Conservation (phyloP, 495 filamentous ascomycete genomes). For the Lepraria neglecta region DNA sequence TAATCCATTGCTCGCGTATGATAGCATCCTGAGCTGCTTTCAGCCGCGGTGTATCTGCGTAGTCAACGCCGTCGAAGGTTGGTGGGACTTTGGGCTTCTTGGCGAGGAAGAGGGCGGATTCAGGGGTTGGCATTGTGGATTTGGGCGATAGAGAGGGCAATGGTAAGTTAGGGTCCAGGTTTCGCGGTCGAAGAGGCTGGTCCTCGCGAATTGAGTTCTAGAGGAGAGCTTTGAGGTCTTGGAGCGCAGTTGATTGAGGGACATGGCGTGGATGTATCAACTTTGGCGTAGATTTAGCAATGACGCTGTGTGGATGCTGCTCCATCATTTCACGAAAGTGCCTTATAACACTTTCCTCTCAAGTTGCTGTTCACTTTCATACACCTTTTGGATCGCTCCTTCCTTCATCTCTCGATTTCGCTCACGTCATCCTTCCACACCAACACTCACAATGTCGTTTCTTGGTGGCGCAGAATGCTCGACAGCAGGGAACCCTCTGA, state of each 20-base stretch:
- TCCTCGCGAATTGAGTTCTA: background rate
- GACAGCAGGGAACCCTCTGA: slow-evolving; percentile 89
- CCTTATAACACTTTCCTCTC: background rate
- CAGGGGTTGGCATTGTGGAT: slow-evolving; percentile 75
- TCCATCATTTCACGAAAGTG: background rate
- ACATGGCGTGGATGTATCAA: background rate
- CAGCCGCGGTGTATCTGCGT: slow-evolving; percentile 78
- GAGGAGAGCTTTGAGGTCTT: background rate
- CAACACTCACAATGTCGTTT: slow-evolving; percentile 66
- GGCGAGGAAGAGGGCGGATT: slow-evolving; percentile 85
- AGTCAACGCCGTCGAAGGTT: slow-evolving; percentile 96
- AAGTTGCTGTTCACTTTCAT: background rate
- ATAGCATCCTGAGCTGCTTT: slow-evolving; percentile 94
- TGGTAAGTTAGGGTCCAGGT: no score
- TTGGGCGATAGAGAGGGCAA: no score
- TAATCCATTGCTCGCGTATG: slow-evolving; percentile 95
- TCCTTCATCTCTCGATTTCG: background rate
- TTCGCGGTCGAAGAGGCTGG: background rate
- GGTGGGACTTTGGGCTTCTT: slow-evolving; percentile 91
- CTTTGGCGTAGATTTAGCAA: background rate
- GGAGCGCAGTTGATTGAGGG: background rate
- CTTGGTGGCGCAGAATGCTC: slow-evolving; percentile 95
- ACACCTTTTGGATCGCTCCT: background rate
- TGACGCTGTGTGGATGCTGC: background rate
- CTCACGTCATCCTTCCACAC: background rate